phyloP scores from a whole-genome alignment of 805 yeast genomes.

The Lipomyces anomalus region DNA sequence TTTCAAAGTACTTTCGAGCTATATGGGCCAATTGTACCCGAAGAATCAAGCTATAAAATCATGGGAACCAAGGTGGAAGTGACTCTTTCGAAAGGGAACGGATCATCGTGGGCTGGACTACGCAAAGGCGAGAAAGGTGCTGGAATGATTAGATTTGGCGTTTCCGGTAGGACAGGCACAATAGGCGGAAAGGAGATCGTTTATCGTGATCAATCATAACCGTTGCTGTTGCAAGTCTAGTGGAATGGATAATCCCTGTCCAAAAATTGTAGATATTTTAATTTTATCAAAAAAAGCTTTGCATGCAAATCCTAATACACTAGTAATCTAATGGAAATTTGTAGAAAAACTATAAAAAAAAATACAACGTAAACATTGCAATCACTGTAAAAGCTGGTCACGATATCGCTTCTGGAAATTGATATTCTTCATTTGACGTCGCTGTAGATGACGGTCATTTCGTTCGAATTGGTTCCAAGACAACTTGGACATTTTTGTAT shows the following conservation, averaged over 20 bases:
- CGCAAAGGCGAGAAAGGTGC: slow-evolving; percentile 27
- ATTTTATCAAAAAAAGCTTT: no score
- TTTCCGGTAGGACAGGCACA: slow-evolving; percentile 27
- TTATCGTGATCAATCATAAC: slow-evolving; percentile 18
- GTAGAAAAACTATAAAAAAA: no score
- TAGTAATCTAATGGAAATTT: slow-evolving; percentile 3
- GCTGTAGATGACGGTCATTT: slow-evolving; percentile 22
- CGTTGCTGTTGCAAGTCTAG: not conserved
- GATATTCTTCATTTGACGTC: slow-evolving; percentile 37
- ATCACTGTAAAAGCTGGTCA: slow-evolving; percentile 61
- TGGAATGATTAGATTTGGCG: slow-evolving; percentile 28
- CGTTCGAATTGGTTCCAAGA: not conserved
- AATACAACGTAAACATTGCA: no score
- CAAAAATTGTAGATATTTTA: not conserved
- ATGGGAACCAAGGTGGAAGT: slow-evolving; percentile 27
- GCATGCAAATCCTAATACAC: not conserved
- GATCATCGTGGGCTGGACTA: slow-evolving; percentile 25
- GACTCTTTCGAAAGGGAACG: slow-evolving; percentile 22
- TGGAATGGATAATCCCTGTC: not conserved
- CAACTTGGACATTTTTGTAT: slow-evolving; percentile 4
- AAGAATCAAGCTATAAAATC: slow-evolving; percentile 21
- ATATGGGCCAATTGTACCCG: slow-evolving; percentile 26
- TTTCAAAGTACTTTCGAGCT: slow-evolving; percentile 22
- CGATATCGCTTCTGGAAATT: slow-evolving; percentile 83
- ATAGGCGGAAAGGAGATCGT: slow-evolving; percentile 26